phyloP scores from a whole-genome alignment of 1,284 basidiomycete genomes.

The Cutaneotrichosporon curvatum region DNA sequence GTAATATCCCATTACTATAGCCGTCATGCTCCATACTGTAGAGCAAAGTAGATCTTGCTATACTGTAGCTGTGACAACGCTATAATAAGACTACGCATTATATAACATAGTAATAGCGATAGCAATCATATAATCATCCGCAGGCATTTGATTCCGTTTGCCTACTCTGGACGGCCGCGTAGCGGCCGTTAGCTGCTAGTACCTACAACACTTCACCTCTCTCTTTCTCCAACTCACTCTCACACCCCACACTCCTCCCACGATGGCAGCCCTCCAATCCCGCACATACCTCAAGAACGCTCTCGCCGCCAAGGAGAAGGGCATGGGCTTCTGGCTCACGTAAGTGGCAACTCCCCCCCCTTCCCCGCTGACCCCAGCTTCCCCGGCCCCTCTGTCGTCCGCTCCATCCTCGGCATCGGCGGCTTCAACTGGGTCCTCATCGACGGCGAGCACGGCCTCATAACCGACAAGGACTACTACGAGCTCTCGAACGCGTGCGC shows the following conservation, averaged over 20 bases:
- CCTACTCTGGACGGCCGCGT: too few species aligned
- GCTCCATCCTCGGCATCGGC: constrained; percentile 26
- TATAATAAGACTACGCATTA: too few species aligned
- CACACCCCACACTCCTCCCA: neutral
- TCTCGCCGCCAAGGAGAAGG: constrained; percentile 53
- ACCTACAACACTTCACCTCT: too few species aligned
- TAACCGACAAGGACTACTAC: constrained; percentile 22
- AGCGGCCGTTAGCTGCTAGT: too few species aligned
- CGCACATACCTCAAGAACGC: constrained; percentile 46
- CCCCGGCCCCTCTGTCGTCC: constrained; percentile 22
- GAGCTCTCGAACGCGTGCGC: constrained; percentile 26
- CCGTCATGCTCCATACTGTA: too few species aligned
- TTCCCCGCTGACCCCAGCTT: constrained; percentile 16
- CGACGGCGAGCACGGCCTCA: constrained; percentile 27
- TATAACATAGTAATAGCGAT: too few species aligned
- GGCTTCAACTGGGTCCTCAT: constrained; percentile 31
- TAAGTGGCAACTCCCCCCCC: constrained; percentile 14
- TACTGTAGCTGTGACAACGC: too few species aligned
- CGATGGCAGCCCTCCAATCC: constrained; percentile 5
- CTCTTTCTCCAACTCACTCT: too few species aligned
- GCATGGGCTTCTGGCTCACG: constrained; percentile 66
- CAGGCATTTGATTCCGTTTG: too few species aligned
- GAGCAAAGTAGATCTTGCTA: too few species aligned
- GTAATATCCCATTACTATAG: too few species aligned
- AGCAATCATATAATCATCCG: too few species aligned